A percentile compares a stretch with the other conserved stretches of the same genome.
Conservation (phyloP, 495 filamentous ascomycete species). For the Tuber umbilicatum region DNA sequence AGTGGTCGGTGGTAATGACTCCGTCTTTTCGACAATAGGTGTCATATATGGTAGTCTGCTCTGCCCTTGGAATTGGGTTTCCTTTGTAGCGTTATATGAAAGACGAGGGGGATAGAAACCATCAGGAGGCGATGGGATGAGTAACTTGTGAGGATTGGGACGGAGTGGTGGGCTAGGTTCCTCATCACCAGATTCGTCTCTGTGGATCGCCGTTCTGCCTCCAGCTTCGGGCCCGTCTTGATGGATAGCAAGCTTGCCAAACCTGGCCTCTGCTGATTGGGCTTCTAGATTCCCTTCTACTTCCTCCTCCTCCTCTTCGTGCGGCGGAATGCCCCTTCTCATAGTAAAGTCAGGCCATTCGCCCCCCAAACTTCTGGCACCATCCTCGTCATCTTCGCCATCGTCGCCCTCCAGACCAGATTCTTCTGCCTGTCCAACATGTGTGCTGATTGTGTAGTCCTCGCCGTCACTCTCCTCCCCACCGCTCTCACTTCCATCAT, state of each 20-base stretch:
- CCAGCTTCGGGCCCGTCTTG: conserved; percentile 18
- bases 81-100: conserved; percentile 59
- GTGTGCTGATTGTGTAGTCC: conserved; percentile 51
- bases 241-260: conserved; percentile 31
- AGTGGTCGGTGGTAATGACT: conserved; percentile 52
- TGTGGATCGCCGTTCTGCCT: conserved; percentile 21
- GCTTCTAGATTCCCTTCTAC: conserved; percentile 26
- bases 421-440: conserved; percentile 37
- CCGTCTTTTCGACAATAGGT: conserved; percentile 90
- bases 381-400: conserved; percentile 45
- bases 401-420: conserved; percentile 29
- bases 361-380: conserved; percentile 39
- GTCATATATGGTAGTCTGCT: conserved; percentile 96
- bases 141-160: conserved; percentile 47
- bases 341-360: conserved; percentile 41
- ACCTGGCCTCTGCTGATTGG: conserved; percentile 1
- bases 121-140: conserved; percentile 69
- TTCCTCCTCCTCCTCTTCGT: conserved; percentile 31
- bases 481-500: conserved; percentile 50
- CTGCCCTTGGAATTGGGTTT: conserved; percentile 58
- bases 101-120: conserved; percentile 69
- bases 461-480: conserved; percentile 59
- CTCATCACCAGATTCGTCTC: conserved; percentile 38
- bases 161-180: conserved; percentile 20
- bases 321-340: conserved; percentile 33